These are phyloP conservation scores for Aspergillus sclerotioniger DNA, from an alignment of 495 filamentous ascomycete genomes.

Conservation along the genomic window DNA sequence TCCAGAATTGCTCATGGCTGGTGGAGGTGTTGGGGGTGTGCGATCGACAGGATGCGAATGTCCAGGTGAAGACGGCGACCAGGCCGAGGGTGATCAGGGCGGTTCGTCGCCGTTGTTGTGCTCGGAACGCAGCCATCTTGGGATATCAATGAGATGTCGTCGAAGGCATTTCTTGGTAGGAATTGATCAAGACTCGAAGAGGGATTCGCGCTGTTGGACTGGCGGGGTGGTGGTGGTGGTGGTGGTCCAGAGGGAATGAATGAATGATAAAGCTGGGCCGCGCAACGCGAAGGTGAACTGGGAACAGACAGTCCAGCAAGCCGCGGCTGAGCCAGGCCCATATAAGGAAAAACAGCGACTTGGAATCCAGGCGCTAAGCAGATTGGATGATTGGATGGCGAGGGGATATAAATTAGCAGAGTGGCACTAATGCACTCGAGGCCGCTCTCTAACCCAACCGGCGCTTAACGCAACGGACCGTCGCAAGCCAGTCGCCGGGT, in stretches of 20 bases:
- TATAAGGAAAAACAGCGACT: background rate
- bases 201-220: background rate
- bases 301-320: no score
- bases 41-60: background rate
- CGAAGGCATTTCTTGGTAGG: background rate
- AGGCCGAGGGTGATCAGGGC: background rate
- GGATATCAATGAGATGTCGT: background rate
- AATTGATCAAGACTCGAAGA: background rate
- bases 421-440: background rate
- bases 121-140: background rate
- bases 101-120: background rate
- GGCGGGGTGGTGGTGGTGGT: background rate
- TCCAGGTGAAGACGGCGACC: slow-evolving; percentile 1
- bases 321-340: background rate
- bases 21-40: background rate
- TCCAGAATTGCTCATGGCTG: slow-evolving; percentile 8
- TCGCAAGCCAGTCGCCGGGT: background rate
- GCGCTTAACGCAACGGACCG: background rate
- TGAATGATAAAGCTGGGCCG: background rate
- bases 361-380: background rate
- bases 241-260: background rate
- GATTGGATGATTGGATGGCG: background rate
- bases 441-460: background rate
- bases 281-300: no score
- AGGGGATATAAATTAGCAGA: background rate